Evolutionary conservation across 2,329 filamentous ascomycete species (phyloP), one percentile per base, ranked within the genome.

Genomic region (Colletotrichum gigasporum): DNA sequence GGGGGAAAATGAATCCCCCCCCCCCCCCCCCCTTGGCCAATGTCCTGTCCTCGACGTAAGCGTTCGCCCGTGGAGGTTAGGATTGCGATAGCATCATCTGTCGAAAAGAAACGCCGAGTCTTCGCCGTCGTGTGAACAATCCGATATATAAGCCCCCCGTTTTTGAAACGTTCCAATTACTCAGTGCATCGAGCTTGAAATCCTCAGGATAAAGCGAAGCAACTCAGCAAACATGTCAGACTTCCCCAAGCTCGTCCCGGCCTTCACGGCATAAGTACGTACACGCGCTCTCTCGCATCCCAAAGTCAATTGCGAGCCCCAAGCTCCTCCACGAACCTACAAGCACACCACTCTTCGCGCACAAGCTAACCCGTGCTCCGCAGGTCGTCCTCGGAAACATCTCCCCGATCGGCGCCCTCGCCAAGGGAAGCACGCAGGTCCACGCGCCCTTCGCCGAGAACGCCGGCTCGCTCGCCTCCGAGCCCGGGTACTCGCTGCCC

Each of bases 221-320:
- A 16, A 14, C 1, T 22, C n/a, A 9, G 30, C 45, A n/a, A 54
- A 32, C 63, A 71, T 78, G 65, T 68, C 74, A 44, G 70, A 74
- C 67, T 78, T 79, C 60, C 74, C 76, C 35, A 72, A 73, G 30
- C 72, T 79, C 18, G 72, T 78, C 42, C 77, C 77, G 30, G 77
- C 77, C 39, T 79, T 79, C 68, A 77, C 74, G 18, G 73, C 73
- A 10, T 71, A 74, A 57, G 76, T 78, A 73, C 65, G 73, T 72
- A 16, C 16, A 11, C 42, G 18, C 44, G 58, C 56, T 30, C 11
- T 18, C 41, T 14, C 18, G 18, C 32, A 35, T 20, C 24, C n/a
- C 34, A 28, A 34, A 54, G 28, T 32, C 44, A 48, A 48, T 48
- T 48, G n/a, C 24, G 16, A 9, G 22, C 20, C 10, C 32, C 8